Evolutionary conservation across 192 early-diverging fungal genomes (phyloP), one percentile per base, ranked within the genome.

Genomic region (Coemansia sp.): DNA sequence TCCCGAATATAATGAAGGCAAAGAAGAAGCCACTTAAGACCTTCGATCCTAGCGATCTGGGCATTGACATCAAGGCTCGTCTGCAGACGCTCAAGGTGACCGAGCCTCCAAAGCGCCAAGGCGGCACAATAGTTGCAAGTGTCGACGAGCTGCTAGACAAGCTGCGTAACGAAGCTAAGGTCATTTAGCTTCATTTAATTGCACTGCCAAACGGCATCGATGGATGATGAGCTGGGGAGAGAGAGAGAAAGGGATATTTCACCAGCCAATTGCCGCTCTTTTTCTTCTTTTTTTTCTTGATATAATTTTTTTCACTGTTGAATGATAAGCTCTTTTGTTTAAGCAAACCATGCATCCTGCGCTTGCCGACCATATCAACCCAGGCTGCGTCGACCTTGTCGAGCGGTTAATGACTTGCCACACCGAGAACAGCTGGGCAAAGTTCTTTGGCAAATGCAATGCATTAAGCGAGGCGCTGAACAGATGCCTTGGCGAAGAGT

Each of bases 1-100:
- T 99, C 56, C 85, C 85, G 60, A 85, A 85, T 85, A 97, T 97
- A 76, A 97, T 97, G 97, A 99, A 99, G 88, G 97, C 97, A 60
- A 99, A 97, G 87, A 98, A 97, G 89, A 99, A 99, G 90, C 92
- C 93, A 48, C 75, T 99, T 64, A 77, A 80, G 59, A 93, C 91
- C 76, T 48, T 92, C 24, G 86, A 90, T 15, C 91, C 92, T 16
- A 86, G 85, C 34, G 90, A 94, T 49, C 85, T 98, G 24, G 90
- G 87, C 36, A 90, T 99, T 12, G 95, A 98, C 60, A 85, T 97
- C 58, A 89, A 80, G 67, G 89, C 90, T 64, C 88, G 93, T 7
- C 74, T 99, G 61, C 84, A 94, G 84, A 95, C 89, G 14, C 69
- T 99, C 83, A 92, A 93, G 81, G 91, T 99, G 39, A 85, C 85